phyloP scores from a whole-genome alignment of 495 filamentous ascomycete species.

The Immersiella caudata region DNA sequence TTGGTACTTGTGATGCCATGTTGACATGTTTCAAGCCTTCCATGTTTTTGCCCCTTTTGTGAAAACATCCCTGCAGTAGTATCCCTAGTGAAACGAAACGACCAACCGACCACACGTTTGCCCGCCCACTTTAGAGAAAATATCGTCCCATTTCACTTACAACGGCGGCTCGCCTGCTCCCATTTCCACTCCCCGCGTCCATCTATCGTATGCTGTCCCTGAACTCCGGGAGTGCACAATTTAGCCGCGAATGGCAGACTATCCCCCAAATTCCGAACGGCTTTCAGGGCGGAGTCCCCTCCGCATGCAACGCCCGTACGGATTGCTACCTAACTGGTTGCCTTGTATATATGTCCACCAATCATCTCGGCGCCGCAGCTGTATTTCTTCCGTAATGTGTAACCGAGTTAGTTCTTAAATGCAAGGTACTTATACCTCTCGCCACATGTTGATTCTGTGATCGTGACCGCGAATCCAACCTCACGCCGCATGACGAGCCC shows the following conservation, averaged over 20 bases:
- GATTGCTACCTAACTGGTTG: not conserved
- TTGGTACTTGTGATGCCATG: not conserved
- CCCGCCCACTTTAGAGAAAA: not conserved
- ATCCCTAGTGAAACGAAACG: not conserved
- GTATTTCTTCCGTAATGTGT: not conserved
- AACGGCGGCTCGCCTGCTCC: not conserved
- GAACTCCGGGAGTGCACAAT: not conserved
- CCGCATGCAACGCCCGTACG: not conserved
- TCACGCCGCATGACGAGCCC: too few relatives aligned
- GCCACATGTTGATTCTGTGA: not conserved
- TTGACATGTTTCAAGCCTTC: not conserved
- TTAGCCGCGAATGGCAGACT: conserved; percentile 1
- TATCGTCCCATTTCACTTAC: not conserved
- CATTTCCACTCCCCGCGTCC: not conserved
- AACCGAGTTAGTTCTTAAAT: not conserved
- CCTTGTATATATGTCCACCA: not conserved
- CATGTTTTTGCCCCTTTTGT: not conserved
- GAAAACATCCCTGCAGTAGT: not conserved
- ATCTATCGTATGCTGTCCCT: not conserved
- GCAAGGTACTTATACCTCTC: not conserved
- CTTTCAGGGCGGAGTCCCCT: not conserved
- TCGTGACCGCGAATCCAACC: too few relatives aligned
- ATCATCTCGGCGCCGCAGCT: not conserved
- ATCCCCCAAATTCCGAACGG: not conserved
- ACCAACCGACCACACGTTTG: not conserved